These are phyloP conservation scores for Vaccinium macrocarpon DNA, from an alignment of 148 eudicot species.

Conservation along the genomic window DNA sequence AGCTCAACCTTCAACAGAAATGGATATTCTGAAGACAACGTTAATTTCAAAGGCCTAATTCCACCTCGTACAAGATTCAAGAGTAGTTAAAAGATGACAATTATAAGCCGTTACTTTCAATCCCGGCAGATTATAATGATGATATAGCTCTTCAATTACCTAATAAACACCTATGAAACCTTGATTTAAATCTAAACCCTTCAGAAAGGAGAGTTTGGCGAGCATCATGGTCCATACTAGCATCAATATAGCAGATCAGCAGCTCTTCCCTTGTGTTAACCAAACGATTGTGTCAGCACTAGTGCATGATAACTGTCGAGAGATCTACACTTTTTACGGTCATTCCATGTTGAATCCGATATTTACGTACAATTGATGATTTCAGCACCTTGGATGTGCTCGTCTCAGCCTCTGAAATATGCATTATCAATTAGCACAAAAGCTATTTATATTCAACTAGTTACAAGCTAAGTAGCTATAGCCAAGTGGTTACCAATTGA, in stretches of 20 bases:
- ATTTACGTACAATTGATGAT: no score
- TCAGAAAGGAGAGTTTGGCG: slow-evolving; percentile 57
- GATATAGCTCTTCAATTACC: slow-evolving; percentile 35
- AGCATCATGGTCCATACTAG: slow-evolving; percentile 77
- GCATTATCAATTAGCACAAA: no score
- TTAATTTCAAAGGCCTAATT: not conserved
- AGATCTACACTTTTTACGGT: not conserved
- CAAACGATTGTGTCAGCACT: not conserved
- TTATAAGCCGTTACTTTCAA: no score
- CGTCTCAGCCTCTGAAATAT: no score
- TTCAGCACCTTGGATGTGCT: no score
- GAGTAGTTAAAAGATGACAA: not conserved
- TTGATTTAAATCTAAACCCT: slow-evolving; percentile 81
- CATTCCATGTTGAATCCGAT: not conserved
- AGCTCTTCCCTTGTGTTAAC: slow-evolving; percentile 76
- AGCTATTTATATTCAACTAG: no score
- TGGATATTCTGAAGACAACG: not conserved
- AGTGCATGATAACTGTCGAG: not conserved
- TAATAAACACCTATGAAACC: slow-evolving; percentile 67
- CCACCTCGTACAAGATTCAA: not conserved
- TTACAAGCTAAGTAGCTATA: no score
- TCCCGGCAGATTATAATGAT: not conserved
- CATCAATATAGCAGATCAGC: slow-evolving; percentile 91
- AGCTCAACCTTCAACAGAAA: not conserved
- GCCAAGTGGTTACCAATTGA: no score